phyloP scores from a whole-genome alignment of 2,329 filamentous ascomycete genomes.

The Microdochium bolleyi region DNA sequence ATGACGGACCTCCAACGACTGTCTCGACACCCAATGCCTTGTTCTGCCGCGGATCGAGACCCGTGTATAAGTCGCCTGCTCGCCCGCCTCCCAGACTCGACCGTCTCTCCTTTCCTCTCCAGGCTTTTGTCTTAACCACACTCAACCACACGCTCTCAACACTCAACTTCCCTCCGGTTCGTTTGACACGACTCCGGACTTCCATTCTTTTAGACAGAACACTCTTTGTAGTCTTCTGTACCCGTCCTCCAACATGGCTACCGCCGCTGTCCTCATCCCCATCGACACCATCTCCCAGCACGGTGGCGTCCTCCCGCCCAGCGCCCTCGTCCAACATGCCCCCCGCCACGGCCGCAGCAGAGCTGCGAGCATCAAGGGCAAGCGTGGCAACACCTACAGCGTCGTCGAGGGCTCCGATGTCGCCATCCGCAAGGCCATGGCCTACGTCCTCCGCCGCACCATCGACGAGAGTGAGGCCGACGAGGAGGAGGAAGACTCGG shows the following conservation, averaged over 20 bases:
- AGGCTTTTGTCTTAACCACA: not conserved
- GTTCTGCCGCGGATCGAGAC: not conserved
- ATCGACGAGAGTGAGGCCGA: constrained; percentile 25
- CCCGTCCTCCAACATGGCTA: constrained; percentile 16
- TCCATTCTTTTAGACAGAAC: not conserved
- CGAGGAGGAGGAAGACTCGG: constrained; percentile 11
- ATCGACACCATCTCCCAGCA: constrained; percentile 24
- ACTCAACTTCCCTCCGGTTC: not conserved
- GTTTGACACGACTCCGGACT: not conserved
- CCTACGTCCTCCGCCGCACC: constrained; percentile 31
- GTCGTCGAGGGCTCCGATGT: constrained; percentile 30
- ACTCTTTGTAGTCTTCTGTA: not conserved
- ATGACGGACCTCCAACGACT: not conserved
- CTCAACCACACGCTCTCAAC: not conserved
- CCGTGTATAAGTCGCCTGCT: not conserved
- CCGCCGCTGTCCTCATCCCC: constrained; percentile 24
- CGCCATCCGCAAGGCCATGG: constrained; percentile 29
- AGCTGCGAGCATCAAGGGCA: constrained; percentile 28
- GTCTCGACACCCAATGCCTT: not conserved
- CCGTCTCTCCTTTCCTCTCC: not conserved
- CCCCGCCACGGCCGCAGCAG: constrained; percentile 29
- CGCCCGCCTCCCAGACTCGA: not conserved
- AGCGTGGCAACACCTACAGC: constrained; percentile 29
- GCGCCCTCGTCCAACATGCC: constrained; percentile 21
- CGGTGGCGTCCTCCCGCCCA: constrained; percentile 25